These are phyloP conservation scores for Trichophyton equinum DNA, from an alignment of 2,329 filamentous ascomycete genomes.

Conservation along the genomic window DNA sequence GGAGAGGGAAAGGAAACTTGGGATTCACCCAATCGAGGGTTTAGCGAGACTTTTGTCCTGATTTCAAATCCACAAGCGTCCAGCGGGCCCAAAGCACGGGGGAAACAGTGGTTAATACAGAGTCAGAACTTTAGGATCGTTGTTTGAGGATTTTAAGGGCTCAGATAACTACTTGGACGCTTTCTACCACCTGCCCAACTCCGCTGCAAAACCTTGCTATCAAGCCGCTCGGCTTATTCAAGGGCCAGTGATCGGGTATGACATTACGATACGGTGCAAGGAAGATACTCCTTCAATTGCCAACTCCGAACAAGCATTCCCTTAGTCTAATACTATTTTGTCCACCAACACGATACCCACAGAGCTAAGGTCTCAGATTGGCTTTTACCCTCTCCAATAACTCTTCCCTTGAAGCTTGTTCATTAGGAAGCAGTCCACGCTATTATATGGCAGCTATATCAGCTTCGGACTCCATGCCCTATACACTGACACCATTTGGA, in stretches of 20 bases:
- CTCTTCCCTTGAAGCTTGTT: conserved; percentile 48
- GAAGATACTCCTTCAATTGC: background rate
- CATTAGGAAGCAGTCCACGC: conserved; percentile 51
- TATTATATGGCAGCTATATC: conserved; percentile 22
- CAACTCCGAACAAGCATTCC: background rate
- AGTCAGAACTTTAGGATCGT: conserved; percentile 58
- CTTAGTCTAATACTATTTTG: background rate
- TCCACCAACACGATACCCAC: background rate
- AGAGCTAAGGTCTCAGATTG: conserved; percentile 43
- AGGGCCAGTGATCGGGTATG: no score
- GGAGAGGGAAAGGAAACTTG: conserved; percentile 41
- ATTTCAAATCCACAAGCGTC: conserved; percentile 53
- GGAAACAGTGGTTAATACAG: conserved; percentile 51
- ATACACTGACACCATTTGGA: background rate
- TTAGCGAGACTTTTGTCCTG: conserved; percentile 69
- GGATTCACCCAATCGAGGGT: conserved; percentile 53
- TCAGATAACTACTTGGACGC: background rate
- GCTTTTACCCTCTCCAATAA: conserved; percentile 56
- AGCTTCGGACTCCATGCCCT: background rate
- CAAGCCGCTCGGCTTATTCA: no score
- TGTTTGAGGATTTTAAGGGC: conserved; percentile 22
- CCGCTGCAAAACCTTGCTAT: no score
- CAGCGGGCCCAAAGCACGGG: conserved; percentile 42
- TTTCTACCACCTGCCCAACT: background rate
- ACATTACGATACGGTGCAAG: background rate